Conservation (phyloP, 495 filamentous ascomycete species). For the Lepraria neglecta region DNA sequence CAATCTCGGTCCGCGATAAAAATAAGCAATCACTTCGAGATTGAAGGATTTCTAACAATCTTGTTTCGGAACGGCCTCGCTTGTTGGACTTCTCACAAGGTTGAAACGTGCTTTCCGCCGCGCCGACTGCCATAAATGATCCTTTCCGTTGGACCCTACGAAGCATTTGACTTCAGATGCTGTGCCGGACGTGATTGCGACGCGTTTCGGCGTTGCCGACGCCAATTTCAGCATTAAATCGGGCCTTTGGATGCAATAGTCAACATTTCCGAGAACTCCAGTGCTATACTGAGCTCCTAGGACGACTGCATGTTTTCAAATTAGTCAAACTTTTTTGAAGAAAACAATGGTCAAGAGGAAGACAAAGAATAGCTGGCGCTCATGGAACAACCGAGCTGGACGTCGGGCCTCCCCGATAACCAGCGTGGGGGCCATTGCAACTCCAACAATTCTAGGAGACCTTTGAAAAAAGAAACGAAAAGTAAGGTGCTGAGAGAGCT, state of each 20-base stretch:
- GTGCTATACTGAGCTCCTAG: too few species aligned
- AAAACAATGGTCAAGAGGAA: too few species aligned
- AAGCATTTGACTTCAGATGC: too few species aligned
- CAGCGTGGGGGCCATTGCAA: background rate
- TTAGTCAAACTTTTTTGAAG: too few species aligned
- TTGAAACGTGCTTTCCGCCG: background rate
- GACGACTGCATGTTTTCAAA: too few species aligned
- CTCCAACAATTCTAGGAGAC: background rate
- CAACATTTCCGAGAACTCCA: too few species aligned
- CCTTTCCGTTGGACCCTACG: too few species aligned
- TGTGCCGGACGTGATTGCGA: too few species aligned
- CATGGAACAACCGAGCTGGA: background rate
- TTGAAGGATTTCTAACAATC: slow-evolving; percentile 13
- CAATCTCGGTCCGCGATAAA: background rate
- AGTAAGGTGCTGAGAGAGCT: background rate
- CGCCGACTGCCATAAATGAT: background rate
- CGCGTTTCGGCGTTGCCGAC: too few species aligned
- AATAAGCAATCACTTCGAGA: background rate
- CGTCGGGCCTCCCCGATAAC: background rate
- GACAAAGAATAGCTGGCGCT: too few species aligned
- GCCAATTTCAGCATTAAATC: too few species aligned
- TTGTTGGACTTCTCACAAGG: slow-evolving; percentile 1
- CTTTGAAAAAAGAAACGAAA: background rate
- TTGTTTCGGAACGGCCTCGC: background rate
- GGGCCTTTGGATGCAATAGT: too few species aligned